These are phyloP conservation scores for Kurtzmaniella quercitrusa DNA, from an alignment of 1,139 yeast species.

Conservation along the genomic window DNA sequence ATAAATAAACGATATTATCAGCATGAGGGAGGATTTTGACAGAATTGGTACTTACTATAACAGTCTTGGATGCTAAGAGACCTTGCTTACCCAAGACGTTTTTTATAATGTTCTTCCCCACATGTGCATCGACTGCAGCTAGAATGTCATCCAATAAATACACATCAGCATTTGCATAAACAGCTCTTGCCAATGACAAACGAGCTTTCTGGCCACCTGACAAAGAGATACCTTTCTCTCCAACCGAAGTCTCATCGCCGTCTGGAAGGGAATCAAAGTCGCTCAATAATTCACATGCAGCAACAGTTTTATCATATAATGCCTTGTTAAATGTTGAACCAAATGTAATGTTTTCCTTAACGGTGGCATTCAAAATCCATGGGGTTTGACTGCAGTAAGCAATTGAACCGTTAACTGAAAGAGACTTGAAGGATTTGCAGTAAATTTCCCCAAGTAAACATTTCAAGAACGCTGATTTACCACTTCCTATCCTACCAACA, in stretches of 20 bases:
- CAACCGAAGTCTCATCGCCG: conserved; percentile 39
- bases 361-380: conserved; percentile 39
- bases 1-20: conserved; percentile 23
- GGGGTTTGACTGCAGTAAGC: conserved; percentile 37
- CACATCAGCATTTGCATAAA: conserved; percentile 36
- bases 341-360: conserved; percentile 38
- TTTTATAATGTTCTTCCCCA: conserved; percentile 30
- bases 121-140: conserved; percentile 40
- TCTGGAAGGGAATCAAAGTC: conserved; percentile 36
- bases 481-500: conserved; percentile 83
- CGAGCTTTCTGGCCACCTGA: conserved; percentile 48
- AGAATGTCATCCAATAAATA: conserved; percentile 35
- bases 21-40: conserved; percentile 31
- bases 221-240: conserved; percentile 41
- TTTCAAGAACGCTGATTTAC: conserved; percentile 66
- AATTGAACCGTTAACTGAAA: conserved; percentile 21
- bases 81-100: conserved; percentile 27
- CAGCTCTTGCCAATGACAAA: conserved; percentile 38
- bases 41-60: conserved; percentile 35
- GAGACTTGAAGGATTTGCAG: neutral
- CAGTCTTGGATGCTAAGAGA: conserved; percentile 28
- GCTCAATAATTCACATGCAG: conserved; percentile 33
- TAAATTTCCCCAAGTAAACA: conserved; percentile 53
- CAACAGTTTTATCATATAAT: conserved; percentile 26
- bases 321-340: conserved; percentile 27